These are phyloP conservation scores for Sporisorium iseilematis-ciliati DNA, from an alignment of 1,284 basidiomycete genomes.

Conservation along the genomic window DNA sequence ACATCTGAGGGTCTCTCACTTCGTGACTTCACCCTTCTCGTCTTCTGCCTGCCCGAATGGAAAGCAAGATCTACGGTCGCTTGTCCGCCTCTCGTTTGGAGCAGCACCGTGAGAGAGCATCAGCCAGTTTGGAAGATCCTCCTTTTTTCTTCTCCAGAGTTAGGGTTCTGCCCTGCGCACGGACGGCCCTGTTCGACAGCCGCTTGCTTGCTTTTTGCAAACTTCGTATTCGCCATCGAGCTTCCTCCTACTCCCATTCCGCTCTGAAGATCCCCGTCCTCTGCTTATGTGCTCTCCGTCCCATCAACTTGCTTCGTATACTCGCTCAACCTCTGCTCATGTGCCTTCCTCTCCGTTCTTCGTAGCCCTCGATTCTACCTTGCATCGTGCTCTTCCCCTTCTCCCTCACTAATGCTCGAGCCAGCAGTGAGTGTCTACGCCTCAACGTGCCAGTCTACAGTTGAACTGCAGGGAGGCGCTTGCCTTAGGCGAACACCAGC, in stretches of 20 bases:
- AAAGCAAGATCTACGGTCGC: conserved; percentile 28
- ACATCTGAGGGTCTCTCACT: no score
- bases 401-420: conserved; percentile 4
- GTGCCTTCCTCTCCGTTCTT: neutral
- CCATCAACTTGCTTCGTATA: neutral
- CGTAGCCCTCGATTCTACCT: conserved; percentile 1
- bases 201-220: conserved; percentile 1
- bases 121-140: conserved; percentile 8
- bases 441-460: conserved; percentile 23
- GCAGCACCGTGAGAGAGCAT: conserved; percentile 6
- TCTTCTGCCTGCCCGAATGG: conserved; percentile 4
- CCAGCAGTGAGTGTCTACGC: neutral
- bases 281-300: conserved; percentile 19
- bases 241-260: conserved; percentile 17
- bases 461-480: conserved; percentile 14
- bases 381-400: neutral
- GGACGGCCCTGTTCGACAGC: conserved; percentile 15
- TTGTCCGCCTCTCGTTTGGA: conserved; percentile 10
- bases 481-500: conserved; percentile 25
- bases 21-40: neutral
- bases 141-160: neutral
- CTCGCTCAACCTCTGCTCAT: neutral
- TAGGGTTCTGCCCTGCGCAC: conserved; percentile 36
- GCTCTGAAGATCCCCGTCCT: conserved; percentile 18
- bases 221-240: conserved; percentile 39